These are phyloP conservation scores for Colletotrichum cereale DNA, from an alignment of 2,329 filamentous ascomycete genomes.

Conservation along the genomic window DNA sequence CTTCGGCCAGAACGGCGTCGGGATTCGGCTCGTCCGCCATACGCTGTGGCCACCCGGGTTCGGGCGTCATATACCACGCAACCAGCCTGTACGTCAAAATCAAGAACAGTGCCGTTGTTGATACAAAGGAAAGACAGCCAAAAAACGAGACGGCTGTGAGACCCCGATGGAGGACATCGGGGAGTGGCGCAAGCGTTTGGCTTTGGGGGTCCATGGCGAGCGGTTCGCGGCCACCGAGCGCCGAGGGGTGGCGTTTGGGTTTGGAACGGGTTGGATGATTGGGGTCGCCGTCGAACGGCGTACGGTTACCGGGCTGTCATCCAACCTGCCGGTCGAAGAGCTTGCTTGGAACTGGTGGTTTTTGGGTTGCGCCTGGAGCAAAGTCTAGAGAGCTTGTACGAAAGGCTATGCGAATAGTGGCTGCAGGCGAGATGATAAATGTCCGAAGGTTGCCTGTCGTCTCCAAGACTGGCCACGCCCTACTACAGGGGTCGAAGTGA, in stretches of 20 bases:
- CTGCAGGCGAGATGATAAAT: constrained; percentile 27
- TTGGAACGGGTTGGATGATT: neutral
- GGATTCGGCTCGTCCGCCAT: constrained; percentile 48
- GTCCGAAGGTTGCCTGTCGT: neutral
- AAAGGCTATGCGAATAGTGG: constrained; percentile 7
- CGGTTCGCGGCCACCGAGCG: neutral
- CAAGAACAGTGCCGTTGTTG: constrained; percentile 48
- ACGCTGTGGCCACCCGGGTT: constrained; percentile 45
- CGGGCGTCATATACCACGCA: constrained; percentile 49
- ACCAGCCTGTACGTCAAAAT: constrained; percentile 53
- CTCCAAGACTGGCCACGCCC: constrained; percentile 3
- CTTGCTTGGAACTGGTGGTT: neutral
- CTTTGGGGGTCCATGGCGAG: constrained; percentile 36
- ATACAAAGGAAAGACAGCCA: constrained; percentile 53
- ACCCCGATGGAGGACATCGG: constrained; percentile 50
- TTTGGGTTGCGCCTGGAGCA: neutral
- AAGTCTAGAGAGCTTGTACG: neutral
- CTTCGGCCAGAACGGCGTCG: constrained; percentile 43
- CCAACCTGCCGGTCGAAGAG: neutral
- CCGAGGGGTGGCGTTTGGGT: constrained; percentile 13
- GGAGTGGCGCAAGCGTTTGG: constrained; percentile 50
- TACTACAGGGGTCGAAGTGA: constrained; percentile 15
- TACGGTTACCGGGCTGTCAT: constrained; percentile 12
- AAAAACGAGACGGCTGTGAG: constrained; percentile 53
- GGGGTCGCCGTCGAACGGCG: constrained; percentile 4